Conservation (phyloP, 371 early-diverging fungal species). For the Mortierella sp. region DNA sequence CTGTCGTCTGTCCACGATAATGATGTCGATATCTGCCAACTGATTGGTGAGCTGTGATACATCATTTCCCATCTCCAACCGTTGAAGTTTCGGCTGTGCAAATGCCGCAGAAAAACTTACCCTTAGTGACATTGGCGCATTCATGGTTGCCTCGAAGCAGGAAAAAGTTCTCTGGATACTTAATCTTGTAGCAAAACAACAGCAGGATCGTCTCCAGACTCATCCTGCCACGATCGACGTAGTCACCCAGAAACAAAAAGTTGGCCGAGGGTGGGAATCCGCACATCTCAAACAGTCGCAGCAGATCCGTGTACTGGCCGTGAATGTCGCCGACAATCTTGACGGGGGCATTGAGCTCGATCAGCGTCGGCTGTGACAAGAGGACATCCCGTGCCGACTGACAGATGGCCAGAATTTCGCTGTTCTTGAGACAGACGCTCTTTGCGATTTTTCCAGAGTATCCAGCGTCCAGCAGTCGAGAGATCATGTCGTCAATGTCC, state of each 20-base stretch:
- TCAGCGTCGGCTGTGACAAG: constrained; percentile 92
- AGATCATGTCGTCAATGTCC: constrained; percentile 91
- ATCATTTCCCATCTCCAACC: not conserved
- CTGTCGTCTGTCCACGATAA: not conserved
- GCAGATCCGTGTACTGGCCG: constrained; percentile 93
- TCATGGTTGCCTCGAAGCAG: constrained; percentile 99
- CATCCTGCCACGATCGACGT: constrained; percentile 99
- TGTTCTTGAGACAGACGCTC: constrained; percentile 79
- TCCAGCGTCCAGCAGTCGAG: constrained; percentile 84
- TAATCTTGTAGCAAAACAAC: constrained; percentile 97
- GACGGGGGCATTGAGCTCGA: constrained; percentile 97
- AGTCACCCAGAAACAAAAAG: constrained; percentile 98
- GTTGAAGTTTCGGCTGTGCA: no score
- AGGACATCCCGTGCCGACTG: constrained; percentile 91
- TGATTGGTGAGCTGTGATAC: not conserved
- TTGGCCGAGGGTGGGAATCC: constrained; percentile 93
- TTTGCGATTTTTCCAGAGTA: constrained; percentile 82
- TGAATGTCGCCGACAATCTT: constrained; percentile 98
- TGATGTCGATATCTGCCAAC: not conserved
- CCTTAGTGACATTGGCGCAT: constrained; percentile 96
- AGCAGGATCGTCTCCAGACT: constrained; percentile 95
- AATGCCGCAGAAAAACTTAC: constrained; percentile 45
- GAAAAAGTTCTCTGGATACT: constrained; percentile 97
- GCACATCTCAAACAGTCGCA: constrained; percentile 93
- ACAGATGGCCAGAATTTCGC: constrained; percentile 93